Conservation (phyloP, 345 rosid species). For the Moringa oleifera region DNA sequence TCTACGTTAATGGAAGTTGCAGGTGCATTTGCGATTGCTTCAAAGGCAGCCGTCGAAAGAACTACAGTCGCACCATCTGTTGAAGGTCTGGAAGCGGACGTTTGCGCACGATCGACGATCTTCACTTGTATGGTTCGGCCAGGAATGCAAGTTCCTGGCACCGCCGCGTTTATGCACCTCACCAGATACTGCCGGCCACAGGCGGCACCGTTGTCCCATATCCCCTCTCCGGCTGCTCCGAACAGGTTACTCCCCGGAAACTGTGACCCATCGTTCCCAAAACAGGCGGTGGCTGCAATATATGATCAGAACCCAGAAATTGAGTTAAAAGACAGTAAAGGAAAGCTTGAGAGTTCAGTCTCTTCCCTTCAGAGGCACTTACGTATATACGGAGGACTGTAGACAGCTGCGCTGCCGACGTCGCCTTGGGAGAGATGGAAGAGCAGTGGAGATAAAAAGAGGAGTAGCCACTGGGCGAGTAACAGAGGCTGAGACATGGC, state of each 20-base stretch:
- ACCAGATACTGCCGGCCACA: slow-evolving; percentile 54
- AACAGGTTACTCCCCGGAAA: slow-evolving; percentile 50
- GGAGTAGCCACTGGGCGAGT: background rate
- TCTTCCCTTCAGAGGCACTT: background rate
- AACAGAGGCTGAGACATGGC: background rate
- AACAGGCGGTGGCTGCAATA: slow-evolving; percentile 58
- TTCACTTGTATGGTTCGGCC: slow-evolving; percentile 27
- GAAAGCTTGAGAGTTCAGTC: no score
- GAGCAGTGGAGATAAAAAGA: background rate
- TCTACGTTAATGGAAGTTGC: slow-evolving; percentile 37
- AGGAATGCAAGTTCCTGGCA: slow-evolving; percentile 24
- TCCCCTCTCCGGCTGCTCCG: slow-evolving; percentile 52
- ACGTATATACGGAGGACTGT: slow-evolving; percentile 46
- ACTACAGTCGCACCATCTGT: slow-evolving; percentile 29
- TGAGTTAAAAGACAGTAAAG: no score
- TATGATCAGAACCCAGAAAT: background rate
- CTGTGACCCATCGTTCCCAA: slow-evolving; percentile 28
- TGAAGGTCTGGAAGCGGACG: slow-evolving; percentile 35
- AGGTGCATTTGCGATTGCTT: slow-evolving; percentile 24
- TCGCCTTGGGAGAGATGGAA: slow-evolving; percentile 19
- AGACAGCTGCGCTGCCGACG: slow-evolving; percentile 38
- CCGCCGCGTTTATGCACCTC: slow-evolving; percentile 45
- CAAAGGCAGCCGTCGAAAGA: slow-evolving; percentile 39
- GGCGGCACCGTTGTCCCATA: slow-evolving; percentile 66
- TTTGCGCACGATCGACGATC: slow-evolving; percentile 39